phyloP scores from a whole-genome alignment of 768 basidiomycete genomes.

The Leccinum boreale region DNA sequence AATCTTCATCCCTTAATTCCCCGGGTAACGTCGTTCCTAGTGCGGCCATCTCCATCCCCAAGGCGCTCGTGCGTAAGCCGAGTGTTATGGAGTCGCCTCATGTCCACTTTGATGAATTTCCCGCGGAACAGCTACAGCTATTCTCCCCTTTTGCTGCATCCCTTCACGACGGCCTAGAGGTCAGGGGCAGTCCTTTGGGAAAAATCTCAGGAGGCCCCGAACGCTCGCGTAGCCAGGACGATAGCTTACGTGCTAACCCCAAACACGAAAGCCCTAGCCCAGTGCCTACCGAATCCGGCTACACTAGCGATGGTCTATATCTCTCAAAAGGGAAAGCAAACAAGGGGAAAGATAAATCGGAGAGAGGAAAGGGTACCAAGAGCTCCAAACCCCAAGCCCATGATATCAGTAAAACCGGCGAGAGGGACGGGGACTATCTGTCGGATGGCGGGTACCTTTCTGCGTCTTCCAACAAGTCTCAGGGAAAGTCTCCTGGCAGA shows the following conservation, averaged over 20 bases:
- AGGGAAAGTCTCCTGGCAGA: constrained; percentile 25
- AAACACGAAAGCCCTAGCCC: constrained; percentile 15
- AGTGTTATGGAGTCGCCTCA: constrained; percentile 29
- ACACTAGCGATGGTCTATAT: constrained; percentile 32
- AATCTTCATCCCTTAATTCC: constrained; percentile 34
- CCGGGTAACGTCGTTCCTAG: constrained; percentile 17
- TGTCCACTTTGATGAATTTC: constrained; percentile 31
- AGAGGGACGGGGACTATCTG: constrained; percentile 20
- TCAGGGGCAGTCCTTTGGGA: not conserved
- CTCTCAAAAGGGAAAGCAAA: constrained; percentile 22
- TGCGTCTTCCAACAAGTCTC: constrained; percentile 33
- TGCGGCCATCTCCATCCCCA: constrained; percentile 14
- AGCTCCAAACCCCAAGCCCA: constrained; percentile 12
- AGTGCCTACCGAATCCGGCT: constrained; percentile 21
- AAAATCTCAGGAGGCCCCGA: constrained; percentile 9
- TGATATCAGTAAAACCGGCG: constrained; percentile 17
- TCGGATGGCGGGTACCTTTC: constrained; percentile 34
- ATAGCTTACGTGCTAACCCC: constrained; percentile 8
- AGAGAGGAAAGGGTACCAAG: constrained; percentile 20
- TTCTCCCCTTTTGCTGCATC: constrained; percentile 23
- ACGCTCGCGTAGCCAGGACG: constrained; percentile 23
- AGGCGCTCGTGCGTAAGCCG: constrained; percentile 26
- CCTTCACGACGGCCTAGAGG: constrained; percentile 1
- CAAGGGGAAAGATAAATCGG: constrained; percentile 20
- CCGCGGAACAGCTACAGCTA: constrained; percentile 28